Evolutionary conservation across 2,329 filamentous ascomycete species (phyloP), one percentile per base, ranked within the genome.

Genomic region (Talaromyces verruculosus): DNA sequence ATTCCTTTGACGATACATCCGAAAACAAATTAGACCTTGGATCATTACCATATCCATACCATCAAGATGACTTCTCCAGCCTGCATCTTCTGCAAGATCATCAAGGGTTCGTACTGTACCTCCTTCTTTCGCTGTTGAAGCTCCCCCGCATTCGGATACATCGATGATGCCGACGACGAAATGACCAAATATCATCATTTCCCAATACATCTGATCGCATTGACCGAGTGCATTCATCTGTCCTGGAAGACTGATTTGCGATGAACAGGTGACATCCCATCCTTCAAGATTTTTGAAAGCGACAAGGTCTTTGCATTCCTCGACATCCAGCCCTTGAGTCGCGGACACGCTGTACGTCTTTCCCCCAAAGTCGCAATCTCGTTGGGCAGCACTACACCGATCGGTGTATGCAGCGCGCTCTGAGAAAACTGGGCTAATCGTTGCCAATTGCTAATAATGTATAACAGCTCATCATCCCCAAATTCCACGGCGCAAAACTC

Each of bases 41-140:
- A 13, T 28, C 7, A 55, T 35, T 33, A 2, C 6, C 35, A 19
- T 6, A 35, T 3, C 6, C 13, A 3, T 30, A 55, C 30, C 30
- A 35, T 35, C 10, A 57, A 57, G 55, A 78, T 76, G 73, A 71
- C 74, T 25, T 72, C 77, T 45, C 85, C 89, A 63, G 84, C 89
- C 69, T 99, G 95, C 78, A 92, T 98, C 76, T 99, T 99, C 84
- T 99, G 95, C 86, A 96, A 92, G 80, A 98, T 99, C 77, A 90
- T 99, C 83, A 96, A 96, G 86, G 94, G 94, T 87, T 79, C 63
- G 72, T 33, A 39, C 33, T 35, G 8, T 35, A 11, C 33, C 33
- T 35, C 33, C 33, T 35, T 35, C 33, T 11, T 35, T 35, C 33
- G 33, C 33, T 35, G 33, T 11, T 35, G 33, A 35, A 35, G 57